These are phyloP conservation scores for Pseudofabraea citricarpa DNA, from an alignment of 2,329 filamentous ascomycete species.

Conservation along the genomic window DNA sequence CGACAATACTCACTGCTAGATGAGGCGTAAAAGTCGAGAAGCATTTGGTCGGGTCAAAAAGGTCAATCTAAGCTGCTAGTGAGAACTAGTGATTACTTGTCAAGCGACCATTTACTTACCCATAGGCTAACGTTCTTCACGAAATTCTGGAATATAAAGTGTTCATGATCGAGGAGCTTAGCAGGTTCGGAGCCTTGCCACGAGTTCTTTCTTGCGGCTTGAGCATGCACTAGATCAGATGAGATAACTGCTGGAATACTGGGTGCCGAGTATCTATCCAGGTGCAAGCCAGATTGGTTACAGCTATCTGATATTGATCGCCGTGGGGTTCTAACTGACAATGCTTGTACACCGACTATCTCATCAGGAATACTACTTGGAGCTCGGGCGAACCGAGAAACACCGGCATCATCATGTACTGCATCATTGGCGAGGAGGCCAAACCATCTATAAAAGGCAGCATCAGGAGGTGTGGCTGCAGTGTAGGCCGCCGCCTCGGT, in stretches of 20 bases:
- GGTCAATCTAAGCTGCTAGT: slow-evolving; percentile 24
- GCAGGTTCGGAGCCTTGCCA: slow-evolving; percentile 16
- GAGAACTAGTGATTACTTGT: background rate
- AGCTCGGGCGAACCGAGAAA: slow-evolving; percentile 7
- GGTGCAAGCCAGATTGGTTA: background rate
- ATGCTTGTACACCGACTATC: background rate
- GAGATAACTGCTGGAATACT: slow-evolving; percentile 9
- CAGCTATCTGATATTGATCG: background rate
- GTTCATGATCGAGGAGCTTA: slow-evolving; percentile 17
- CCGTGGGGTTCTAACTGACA: background rate
- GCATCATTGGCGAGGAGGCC: slow-evolving; percentile 9
- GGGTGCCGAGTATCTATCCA: slow-evolving; percentile 1
- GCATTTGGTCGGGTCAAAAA: slow-evolving; percentile 28
- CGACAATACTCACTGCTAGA: slow-evolving; percentile 24
- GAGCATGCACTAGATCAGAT: background rate
- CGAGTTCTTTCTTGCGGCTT: slow-evolving; percentile 4
- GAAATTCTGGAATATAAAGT: slow-evolving; percentile 18
- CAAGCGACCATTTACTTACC: slow-evolving; percentile 7
- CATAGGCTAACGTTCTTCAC: slow-evolving; percentile 19
- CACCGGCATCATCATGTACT: slow-evolving; percentile 10
- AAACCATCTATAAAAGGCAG: slow-evolving; percentile 8
- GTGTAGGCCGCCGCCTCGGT: slow-evolving; percentile 2
- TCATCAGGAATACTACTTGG: background rate
- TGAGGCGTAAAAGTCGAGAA: slow-evolving; percentile 30
- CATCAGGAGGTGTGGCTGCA: slow-evolving; percentile 4